These are phyloP conservation scores for Dovyalis caffra DNA, from an alignment of 345 rosid genomes.

Conservation along the genomic window DNA sequence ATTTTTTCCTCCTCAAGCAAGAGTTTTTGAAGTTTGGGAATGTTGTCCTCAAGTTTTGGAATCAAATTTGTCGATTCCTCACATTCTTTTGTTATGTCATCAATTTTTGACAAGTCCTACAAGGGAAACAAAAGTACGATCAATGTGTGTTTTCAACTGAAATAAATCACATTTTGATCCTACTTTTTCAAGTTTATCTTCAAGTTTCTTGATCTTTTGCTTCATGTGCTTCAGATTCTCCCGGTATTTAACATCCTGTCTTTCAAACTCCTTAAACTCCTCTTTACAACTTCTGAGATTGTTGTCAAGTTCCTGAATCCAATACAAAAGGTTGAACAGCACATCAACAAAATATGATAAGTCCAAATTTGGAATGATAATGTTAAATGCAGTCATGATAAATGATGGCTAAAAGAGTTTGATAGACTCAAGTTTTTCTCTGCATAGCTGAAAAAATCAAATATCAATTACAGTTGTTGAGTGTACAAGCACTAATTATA, in stretches of 20 bases:
- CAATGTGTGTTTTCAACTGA: constrained; percentile 7
- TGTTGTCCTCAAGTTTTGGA: constrained; percentile 73
- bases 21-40: constrained; percentile 67
- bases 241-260: constrained; percentile 87
- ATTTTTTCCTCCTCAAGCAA: constrained; percentile 69
- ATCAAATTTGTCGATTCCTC: constrained; percentile 59
- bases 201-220: constrained; percentile 92
- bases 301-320: constrained; percentile 69
- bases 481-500: constrained; percentile 11
- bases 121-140: constrained; percentile 30
- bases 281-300: constrained; percentile 71
- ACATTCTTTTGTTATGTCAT: constrained; percentile 57
- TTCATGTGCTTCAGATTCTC: constrained; percentile 92
- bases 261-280: constrained; percentile 90
- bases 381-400: neutral
- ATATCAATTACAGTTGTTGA: neutral
- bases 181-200: constrained; percentile 87
- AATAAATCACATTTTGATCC: constrained; percentile 15
- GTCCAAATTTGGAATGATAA: neutral
- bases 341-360: neutral
- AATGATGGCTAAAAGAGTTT: neutral
- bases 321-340: constrained; percentile 2
- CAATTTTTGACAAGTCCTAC: constrained; percentile 75
- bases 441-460: neutral
- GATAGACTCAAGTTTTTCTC: neutral